Conservation (phyloP, 345 rosid species). For the Moricandia moricandioides region DNA sequence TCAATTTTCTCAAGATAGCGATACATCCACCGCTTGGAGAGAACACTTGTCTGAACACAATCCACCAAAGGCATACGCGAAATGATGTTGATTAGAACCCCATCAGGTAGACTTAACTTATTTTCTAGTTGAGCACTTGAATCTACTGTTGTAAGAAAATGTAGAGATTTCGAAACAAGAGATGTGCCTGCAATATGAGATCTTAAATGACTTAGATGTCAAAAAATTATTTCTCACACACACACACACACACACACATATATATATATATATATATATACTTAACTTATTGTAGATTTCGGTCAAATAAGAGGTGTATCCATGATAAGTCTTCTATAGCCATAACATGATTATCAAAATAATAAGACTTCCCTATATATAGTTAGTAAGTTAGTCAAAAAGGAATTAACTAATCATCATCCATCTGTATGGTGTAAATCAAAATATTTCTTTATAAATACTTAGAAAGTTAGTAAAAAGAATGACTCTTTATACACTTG, state of each 20-base stretch:
- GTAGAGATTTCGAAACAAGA: background rate
- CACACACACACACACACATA: too few relatives aligned
- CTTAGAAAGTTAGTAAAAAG: too few relatives aligned
- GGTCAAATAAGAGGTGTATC: background rate
- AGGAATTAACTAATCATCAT: too few relatives aligned
- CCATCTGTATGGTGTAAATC: background rate
- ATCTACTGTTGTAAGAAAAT: background rate
- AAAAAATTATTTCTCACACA: too few relatives aligned
- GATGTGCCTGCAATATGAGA: background rate
- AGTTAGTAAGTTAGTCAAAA: too few relatives aligned
- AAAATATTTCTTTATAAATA: too few relatives aligned
- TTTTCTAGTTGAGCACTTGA: conserved; percentile 2
- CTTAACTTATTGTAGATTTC: background rate
- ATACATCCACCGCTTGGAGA: conserved; percentile 37
- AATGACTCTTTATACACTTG: too few relatives aligned
- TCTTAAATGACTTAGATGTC: background rate
- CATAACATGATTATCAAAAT: background rate
- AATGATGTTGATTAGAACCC: conserved; percentile 21
- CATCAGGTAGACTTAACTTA: conserved; percentile 14
- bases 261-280: background rate
- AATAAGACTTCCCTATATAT: background rate
- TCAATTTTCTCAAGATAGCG: conserved; percentile 20
- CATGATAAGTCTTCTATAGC: background rate
- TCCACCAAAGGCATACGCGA: conserved; percentile 43
- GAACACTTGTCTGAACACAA: conserved; percentile 33